Conservation (phyloP, 2,329 filamentous ascomycete species). For the Didymella lethalis region DNA sequence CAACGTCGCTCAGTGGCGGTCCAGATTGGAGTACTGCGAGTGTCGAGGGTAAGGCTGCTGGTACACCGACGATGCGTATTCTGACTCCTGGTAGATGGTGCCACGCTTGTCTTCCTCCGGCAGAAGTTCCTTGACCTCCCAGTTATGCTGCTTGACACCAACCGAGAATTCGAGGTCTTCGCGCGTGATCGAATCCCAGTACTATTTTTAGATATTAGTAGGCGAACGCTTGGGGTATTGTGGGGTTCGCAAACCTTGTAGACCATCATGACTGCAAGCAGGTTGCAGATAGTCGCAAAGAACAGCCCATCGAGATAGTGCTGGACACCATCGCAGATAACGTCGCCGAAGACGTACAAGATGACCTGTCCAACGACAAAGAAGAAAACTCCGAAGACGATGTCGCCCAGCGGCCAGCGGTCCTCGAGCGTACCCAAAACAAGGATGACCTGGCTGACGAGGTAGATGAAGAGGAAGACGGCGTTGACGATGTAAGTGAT, state of each 20-base stretch:
- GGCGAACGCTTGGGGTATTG: conserved; percentile 1
- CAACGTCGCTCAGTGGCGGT: conserved; percentile 32
- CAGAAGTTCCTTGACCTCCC: conserved; percentile 90
- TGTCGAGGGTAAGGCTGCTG: conserved; percentile 44
- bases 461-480: conserved; percentile 83
- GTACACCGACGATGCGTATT: conserved; percentile 61
- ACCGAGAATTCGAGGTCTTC: conserved; percentile 99
- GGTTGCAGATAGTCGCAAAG: conserved; percentile 91
- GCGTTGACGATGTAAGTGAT: conserved; percentile 92
- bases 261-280: conserved; percentile 98
- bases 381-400: conserved; percentile 88
- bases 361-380: conserved; percentile 92
- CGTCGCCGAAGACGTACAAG: conserved; percentile 86
- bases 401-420: conserved; percentile 93
- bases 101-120: conserved; percentile 82
- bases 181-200: conserved; percentile 98
- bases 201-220: conserved; percentile 62
- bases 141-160: conserved; percentile 92
- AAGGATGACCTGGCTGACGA: conserved; percentile 85
- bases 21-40: conserved; percentile 48
- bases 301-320: conserved; percentile 96
- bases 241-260: conserved; percentile 77
- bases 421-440: conserved; percentile 91
- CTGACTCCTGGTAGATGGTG: conserved; percentile 74
- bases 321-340: conserved; percentile 82